These are phyloP conservation scores for Adansonia digitata DNA, from an alignment of 345 rosid genomes.

Conservation along the genomic window DNA sequence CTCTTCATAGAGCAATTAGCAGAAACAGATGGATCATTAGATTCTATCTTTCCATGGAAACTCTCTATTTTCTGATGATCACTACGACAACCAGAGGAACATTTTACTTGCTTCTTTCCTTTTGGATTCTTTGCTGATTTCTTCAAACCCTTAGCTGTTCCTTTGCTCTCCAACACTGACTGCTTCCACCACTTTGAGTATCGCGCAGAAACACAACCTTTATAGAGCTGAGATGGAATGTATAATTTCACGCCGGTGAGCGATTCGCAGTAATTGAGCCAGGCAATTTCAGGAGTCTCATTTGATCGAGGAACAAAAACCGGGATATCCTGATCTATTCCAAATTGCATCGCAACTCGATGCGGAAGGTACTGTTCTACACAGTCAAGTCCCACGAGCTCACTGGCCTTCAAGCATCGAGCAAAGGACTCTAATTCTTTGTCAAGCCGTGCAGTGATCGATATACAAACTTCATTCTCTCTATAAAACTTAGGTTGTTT, in stretches of 20 bases:
- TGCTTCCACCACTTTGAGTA: conserved; percentile 48
- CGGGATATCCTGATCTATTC: conserved; percentile 37
- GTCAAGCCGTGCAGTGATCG: conserved; percentile 3
- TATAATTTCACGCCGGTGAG: conserved; percentile 18
- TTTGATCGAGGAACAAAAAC: conserved; percentile 8
- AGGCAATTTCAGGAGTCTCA: conserved; percentile 25
- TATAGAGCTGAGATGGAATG: conserved; percentile 36
- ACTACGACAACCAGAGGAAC: conserved; percentile 7
- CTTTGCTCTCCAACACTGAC: conserved; percentile 9
- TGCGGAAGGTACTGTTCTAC: conserved; percentile 32
- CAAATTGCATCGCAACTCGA: conserved; percentile 38
- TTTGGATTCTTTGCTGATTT: not conserved
- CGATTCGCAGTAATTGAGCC: conserved; percentile 30
- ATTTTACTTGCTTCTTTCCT: conserved; percentile 1
- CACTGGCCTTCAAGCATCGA: conserved; percentile 23
- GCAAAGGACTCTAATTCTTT: conserved; percentile 25
- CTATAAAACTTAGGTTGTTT: conserved; percentile 18
- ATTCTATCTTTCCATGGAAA: not conserved
- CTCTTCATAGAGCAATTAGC: not conserved
- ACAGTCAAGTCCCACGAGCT: conserved; percentile 26
- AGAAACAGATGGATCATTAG: not conserved
- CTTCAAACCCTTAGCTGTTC: not conserved
- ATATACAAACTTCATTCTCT: conserved; percentile 19
- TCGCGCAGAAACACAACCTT: conserved; percentile 23
- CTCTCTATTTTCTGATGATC: conserved; percentile 10